These are phyloP conservation scores for Colletotrichum gigasporum DNA, from an alignment of 2,329 filamentous ascomycete species.

Conservation along the genomic window DNA sequence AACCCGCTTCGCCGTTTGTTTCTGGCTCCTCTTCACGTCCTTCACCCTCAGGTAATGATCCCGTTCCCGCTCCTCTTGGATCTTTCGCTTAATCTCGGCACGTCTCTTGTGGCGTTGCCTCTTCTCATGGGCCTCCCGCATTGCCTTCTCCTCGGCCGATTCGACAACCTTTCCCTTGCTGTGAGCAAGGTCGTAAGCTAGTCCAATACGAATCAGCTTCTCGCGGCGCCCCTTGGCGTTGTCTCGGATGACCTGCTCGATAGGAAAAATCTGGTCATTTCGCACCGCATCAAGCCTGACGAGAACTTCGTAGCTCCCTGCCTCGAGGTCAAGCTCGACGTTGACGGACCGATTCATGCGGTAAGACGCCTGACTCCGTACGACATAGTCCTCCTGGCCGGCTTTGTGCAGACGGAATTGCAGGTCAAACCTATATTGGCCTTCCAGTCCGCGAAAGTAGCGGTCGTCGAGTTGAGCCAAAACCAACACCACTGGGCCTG, in stretches of 20 bases:
- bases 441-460: constrained; percentile 66
- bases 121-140: constrained; percentile 54
- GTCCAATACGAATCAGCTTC: constrained; percentile 77
- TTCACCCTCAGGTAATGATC: constrained; percentile 47
- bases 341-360: constrained; percentile 79
- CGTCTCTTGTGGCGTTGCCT: constrained; percentile 51
- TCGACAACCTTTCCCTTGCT: constrained; percentile 67
- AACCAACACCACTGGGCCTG: constrained; percentile 63
- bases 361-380: constrained; percentile 62
- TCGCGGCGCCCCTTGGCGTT: constrained; percentile 71
- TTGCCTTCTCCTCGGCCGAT: constrained; percentile 57
- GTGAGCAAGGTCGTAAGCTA: constrained; percentile 76
- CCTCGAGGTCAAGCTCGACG: constrained; percentile 78
- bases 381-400: constrained; percentile 61
- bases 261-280: constrained; percentile 55
- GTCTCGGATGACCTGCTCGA: constrained; percentile 74
- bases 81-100: constrained; percentile 47
- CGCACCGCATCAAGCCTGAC: constrained; percentile 78
- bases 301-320: constrained; percentile 79
- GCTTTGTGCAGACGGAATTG: constrained; percentile 63
- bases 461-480: constrained; percentile 66
- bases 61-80: constrained; percentile 50
- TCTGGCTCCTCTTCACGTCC: constrained; percentile 44
- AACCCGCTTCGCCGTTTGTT: constrained; percentile 41
- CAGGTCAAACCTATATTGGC: constrained; percentile 64